These are phyloP conservation scores for Anthracocystis panici-leucophaei DNA, from an alignment of 1,284 basidiomycete genomes.

Conservation along the genomic window DNA sequence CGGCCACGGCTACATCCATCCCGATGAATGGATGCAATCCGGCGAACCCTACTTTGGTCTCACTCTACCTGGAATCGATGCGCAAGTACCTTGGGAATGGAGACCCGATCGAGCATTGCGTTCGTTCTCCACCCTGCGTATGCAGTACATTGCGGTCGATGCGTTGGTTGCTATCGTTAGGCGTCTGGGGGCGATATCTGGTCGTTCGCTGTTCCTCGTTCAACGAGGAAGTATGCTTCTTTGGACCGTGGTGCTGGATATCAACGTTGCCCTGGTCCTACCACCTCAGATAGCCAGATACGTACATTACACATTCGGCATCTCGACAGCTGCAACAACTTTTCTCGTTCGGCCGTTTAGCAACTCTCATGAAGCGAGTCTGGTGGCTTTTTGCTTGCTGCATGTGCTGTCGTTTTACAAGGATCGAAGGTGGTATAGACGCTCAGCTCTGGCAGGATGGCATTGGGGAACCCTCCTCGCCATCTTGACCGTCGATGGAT, in stretches of 20 bases:
- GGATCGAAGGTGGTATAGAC: conserved; percentile 13
- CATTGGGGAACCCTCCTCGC: conserved; percentile 21
- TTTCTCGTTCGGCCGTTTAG: conserved; percentile 69
- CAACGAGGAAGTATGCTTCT: conserved; percentile 19
- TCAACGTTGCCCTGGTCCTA: conserved; percentile 5
- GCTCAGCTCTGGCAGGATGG: background rate
- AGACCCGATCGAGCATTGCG: conserved; percentile 25
- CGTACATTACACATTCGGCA: conserved; percentile 49
- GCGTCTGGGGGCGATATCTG: background rate
- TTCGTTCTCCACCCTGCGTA: conserved; percentile 17
- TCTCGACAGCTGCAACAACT: conserved; percentile 58
- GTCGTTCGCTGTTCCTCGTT: conserved; percentile 15
- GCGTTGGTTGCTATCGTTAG: background rate
- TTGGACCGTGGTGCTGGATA: conserved; percentile 24
- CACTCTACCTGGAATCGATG: background rate
- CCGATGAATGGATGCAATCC: conserved; percentile 70
- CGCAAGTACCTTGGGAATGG: conserved; percentile 40
- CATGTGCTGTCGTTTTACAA: conserved; percentile 3
- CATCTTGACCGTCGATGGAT: conserved; percentile 35
- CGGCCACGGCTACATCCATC: conserved; percentile 67
- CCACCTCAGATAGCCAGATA: conserved; percentile 12
- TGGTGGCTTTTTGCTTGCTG: conserved; percentile 42
- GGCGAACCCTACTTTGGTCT: conserved; percentile 60
- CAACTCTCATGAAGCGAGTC: conserved; percentile 64
- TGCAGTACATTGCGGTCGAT: conserved; percentile 9